A percentile compares a stretch with the other conserved stretches of the same genome.
phyloP scores from a whole-genome alignment of 306 rosid genomes.

The Heteromeles arbutifolia region DNA sequence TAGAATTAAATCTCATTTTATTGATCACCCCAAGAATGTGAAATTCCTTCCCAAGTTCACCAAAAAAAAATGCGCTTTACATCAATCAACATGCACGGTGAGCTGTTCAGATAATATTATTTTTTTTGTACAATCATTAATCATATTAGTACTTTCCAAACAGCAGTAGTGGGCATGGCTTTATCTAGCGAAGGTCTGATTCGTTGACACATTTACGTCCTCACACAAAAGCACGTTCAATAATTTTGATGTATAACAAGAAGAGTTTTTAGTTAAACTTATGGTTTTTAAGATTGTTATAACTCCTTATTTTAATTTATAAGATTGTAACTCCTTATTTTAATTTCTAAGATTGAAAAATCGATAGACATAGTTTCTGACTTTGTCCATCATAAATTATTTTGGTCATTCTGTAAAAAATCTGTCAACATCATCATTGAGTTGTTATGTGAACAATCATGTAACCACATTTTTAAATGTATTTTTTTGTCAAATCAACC shows the following conservation, averaged over 20 bases:
- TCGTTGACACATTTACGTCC: not conserved
- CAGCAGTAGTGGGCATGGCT: not conserved
- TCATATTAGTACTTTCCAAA: not conserved
- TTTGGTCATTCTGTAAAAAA: no score
- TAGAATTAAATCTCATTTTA: not conserved
- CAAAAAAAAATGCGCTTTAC: not conserved
- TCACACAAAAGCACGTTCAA: not conserved
- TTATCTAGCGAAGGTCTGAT: not conserved
- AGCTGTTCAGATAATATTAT: not conserved
- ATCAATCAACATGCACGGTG: not conserved
- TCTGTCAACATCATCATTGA: no score
- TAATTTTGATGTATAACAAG: not conserved
- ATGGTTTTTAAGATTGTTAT: no score
- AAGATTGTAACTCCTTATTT: rapidly evolving
- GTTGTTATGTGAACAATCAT: no score
- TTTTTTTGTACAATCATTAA: no score
- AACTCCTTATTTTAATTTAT: rapidly evolving
- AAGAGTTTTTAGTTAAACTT: no score
- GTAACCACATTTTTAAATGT: no score
- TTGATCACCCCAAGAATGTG: not conserved
- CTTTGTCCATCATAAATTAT: no score
- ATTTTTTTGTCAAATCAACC: no score
- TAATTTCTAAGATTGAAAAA: no score
- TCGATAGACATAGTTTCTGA: no score
- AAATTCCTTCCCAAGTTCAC: not conserved